phyloP scores from a whole-genome alignment of 352 stramenopile species.

The Phytophthora kernoviae region DNA sequence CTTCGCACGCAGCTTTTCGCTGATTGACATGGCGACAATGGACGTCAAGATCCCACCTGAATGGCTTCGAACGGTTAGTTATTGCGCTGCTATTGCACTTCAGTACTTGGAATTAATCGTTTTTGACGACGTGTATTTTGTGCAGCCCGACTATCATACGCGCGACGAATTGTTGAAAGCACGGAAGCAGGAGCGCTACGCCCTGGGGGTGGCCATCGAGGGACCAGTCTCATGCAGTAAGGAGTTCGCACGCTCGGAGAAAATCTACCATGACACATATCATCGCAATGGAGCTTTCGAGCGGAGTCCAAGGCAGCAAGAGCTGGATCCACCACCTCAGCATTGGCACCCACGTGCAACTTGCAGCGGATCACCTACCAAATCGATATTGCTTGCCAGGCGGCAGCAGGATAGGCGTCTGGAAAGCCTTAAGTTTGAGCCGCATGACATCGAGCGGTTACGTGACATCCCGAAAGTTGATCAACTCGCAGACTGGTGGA shows the following conservation, averaged over 20 bases:
- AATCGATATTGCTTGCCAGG: slow-evolving; percentile 38
- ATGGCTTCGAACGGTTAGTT: slow-evolving; percentile 50
- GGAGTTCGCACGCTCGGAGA: slow-evolving; percentile 49
- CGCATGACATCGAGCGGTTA: slow-evolving; percentile 52
- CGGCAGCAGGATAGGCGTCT: slow-evolving; percentile 34
- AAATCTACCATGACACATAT: slow-evolving; percentile 54
- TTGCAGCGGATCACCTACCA: slow-evolving; percentile 44
- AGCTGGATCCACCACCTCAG: slow-evolving; percentile 22
- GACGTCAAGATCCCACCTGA: slow-evolving; percentile 58
- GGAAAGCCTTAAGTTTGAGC: slow-evolving; percentile 60
- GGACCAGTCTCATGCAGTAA: slow-evolving; percentile 36
- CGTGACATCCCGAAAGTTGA: slow-evolving; percentile 52
- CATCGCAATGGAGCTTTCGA: slow-evolving; percentile 55
- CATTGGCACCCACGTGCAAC: slow-evolving; percentile 44
- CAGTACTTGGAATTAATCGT: background rate
- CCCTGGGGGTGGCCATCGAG: slow-evolving; percentile 39
- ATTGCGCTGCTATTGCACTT: background rate
- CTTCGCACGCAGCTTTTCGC: background rate
- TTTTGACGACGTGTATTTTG: background rate
- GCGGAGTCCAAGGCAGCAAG: slow-evolving; percentile 27
- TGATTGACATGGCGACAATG: slow-evolving; percentile 29
- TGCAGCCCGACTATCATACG: slow-evolving; percentile 47
- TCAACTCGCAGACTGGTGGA: slow-evolving; percentile 66
- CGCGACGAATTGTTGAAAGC: slow-evolving; percentile 55
- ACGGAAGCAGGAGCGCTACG: slow-evolving; percentile 43